Conservation (phyloP, 202 grass and related monocot species). For the Carex arenaria region DNA sequence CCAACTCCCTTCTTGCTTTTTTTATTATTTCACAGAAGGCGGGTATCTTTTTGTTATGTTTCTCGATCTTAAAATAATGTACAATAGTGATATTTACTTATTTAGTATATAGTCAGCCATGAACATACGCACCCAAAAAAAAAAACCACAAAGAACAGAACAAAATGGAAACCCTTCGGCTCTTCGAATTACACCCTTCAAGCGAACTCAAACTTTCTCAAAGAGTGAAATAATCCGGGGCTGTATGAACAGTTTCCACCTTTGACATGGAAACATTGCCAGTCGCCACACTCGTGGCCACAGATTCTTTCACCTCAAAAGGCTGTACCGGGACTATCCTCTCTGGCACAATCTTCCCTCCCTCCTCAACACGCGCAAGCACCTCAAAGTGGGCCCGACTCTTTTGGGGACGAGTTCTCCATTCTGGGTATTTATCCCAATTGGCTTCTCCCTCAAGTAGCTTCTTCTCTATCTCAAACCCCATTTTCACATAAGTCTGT, state of each 20-base stretch:
- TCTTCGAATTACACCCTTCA: conserved; percentile 15
- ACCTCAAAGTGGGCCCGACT: conserved; percentile 68
- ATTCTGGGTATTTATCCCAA: conserved; percentile 46
- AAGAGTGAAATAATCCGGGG: conserved; percentile 58
- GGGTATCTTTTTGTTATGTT: not conserved
- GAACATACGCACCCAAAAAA: not conserved
- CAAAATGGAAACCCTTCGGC: conserved; percentile 8
- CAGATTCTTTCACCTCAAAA: conserved; percentile 29
- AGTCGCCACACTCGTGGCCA: conserved; percentile 27
- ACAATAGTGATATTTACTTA: conserved; percentile 3
- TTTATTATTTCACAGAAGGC: conserved; percentile 23
- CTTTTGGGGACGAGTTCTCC: conserved; percentile 65
- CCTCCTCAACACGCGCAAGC: conserved; percentile 64
- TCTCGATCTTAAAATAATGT: conserved; percentile 5
- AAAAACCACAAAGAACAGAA: not conserved
- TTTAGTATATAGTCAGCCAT: not conserved
- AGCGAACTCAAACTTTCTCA: conserved; percentile 36
- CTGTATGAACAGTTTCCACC: conserved; percentile 33
- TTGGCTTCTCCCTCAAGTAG: conserved; percentile 47
- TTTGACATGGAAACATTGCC: conserved; percentile 54
- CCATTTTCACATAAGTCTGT: conserved; percentile 85
- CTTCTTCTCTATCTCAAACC: conserved; percentile 46
- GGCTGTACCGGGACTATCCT: conserved; percentile 54
- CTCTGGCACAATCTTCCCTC: conserved; percentile 55
- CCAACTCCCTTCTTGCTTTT: conserved; percentile 14